phyloP scores from a whole-genome alignment of 1,139 yeast genomes.

The Candida glucosophila region DNA sequence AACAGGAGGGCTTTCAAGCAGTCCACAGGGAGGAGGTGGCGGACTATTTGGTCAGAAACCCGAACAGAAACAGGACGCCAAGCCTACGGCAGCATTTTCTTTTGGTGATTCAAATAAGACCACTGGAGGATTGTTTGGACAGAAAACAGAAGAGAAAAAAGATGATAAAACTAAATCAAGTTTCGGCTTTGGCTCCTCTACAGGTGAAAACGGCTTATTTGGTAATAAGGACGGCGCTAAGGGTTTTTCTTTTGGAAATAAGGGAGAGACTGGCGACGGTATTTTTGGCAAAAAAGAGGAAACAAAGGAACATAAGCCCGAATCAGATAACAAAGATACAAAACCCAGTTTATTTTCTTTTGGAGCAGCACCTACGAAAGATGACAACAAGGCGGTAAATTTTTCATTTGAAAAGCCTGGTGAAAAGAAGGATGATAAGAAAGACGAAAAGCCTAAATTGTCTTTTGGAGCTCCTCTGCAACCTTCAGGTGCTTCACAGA shows the following conservation, averaged over 20 bases:
- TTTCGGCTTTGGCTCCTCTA: slow-evolving; percentile 2
- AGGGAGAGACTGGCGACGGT: no score
- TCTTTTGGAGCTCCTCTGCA: slow-evolving; percentile 7
- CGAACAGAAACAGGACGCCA: slow-evolving; percentile 9
- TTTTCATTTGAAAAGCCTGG: no score
- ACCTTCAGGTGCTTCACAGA: slow-evolving; percentile 17
- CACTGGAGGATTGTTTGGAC: no score
- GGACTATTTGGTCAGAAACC: slow-evolving; percentile 13
- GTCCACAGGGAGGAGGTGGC: slow-evolving; percentile 4
- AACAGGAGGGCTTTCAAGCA: neutral
- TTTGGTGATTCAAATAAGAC: slow-evolving; percentile 11
- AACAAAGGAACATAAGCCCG: slow-evolving; percentile 10
- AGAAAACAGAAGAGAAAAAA: slow-evolving; percentile 4
- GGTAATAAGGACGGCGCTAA: slow-evolving; percentile 16
- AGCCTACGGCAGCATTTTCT: slow-evolving; percentile 9
- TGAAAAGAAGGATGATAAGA: slow-evolving; percentile 14
- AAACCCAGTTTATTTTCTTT: slow-evolving; percentile 15
- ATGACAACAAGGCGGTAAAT: slow-evolving; percentile 7
- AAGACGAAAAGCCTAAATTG: slow-evolving; percentile 4
- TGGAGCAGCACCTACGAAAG: slow-evolving; percentile 14
- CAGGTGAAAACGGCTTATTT: slow-evolving; percentile 12
- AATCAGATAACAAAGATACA: no score
- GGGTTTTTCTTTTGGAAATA: slow-evolving; percentile 17
- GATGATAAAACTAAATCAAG: slow-evolving; percentile 5
- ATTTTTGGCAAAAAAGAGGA: slow-evolving; percentile 9